Evolutionary conservation across 2,329 filamentous ascomycete genomes (phyloP), one percentile per base, ranked within the genome.

Genomic region (Lomentospora prolificans): DNA sequence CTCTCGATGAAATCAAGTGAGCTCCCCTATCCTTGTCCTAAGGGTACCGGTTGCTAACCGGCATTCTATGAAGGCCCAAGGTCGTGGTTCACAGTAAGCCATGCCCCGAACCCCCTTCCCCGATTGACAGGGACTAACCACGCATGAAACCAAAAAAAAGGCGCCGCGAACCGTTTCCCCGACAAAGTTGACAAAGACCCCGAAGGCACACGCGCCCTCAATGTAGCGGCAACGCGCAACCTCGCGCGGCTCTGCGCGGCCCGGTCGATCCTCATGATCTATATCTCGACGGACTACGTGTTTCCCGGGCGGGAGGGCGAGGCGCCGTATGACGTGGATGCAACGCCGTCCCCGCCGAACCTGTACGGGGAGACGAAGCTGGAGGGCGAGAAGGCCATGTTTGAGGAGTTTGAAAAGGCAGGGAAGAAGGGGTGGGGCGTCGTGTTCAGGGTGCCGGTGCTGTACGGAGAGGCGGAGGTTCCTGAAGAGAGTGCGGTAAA

Each of bases 131-230:
- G 7, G 17, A 46, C 41, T 57, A 22, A 33, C 50, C 14, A 14
- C 22, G 51, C 33, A 39, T 46, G 54, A 53, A 56, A 41, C 27
- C 48, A 3, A 22, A 27, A 36, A 14, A 36, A 60, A 91, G 87
- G 87, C 66, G 91, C 90, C 41, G 90, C 90, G 50, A 91, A 95
- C 69, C 84, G 89, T 59, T 95, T 86, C 64, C 90, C 91, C 2
- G 90, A 96, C 70, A 86, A 87, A 66, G 92, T 90, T 65, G 86
- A 90, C 63, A 79, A 81, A 60, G 82, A 96, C 67, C 90, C 90
- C 2, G 80, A 85, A 58, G 87, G 82, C 55, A 89, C 90, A 3
- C 80, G 79, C 58, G 78, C 78, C 17, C 75, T 95, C 63, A 95
- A 95, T 64, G 82, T 92, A 10, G 76, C 81, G 3, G 86, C 89